Conservation (phyloP, 371 early-diverging fungal species). For the Syncephalis plumigaleata region DNA sequence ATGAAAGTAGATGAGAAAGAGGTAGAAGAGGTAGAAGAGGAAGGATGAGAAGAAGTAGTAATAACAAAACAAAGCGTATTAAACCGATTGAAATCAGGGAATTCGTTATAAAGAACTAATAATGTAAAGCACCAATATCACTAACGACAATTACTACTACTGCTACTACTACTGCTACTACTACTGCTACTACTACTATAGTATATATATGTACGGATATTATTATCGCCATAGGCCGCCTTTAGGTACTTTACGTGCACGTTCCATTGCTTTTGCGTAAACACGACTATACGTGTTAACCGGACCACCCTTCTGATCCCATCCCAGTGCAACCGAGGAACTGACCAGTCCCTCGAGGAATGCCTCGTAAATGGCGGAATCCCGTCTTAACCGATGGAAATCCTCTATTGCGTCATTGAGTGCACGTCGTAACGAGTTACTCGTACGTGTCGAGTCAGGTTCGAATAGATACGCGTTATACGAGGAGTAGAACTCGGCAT, state of each 20-base stretch:
- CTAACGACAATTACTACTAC: too few species aligned
- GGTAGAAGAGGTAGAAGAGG: too few species aligned
- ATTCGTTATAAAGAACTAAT: too few species aligned
- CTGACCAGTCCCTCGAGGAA: constrained; percentile 28
- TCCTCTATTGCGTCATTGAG: constrained; percentile 23
- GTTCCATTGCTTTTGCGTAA: constrained; percentile 15
- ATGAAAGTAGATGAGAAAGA: too few species aligned
- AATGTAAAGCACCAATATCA: too few species aligned
- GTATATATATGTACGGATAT: too few species aligned
- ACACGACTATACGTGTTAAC: constrained; percentile 24
- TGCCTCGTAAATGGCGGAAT: constrained; percentile 21
- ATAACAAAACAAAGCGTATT: too few species aligned
- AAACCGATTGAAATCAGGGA: too few species aligned
- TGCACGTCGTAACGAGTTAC: constrained; percentile 15
- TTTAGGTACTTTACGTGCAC: neutral
- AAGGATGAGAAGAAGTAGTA: too few species aligned
- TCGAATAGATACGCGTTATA: constrained; percentile 39
- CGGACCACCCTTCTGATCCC: constrained; percentile 29
- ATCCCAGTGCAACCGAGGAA: constrained; percentile 27
- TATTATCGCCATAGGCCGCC: neutral
- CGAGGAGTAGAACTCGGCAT: too few species aligned
- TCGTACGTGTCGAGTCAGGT: constrained; percentile 7
- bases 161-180: too few species aligned
- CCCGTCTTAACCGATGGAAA: constrained; percentile 12
- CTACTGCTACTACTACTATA: too few species aligned